These are phyloP conservation scores for Populus ilicifolia DNA, from an alignment of 345 rosid genomes.

Conservation along the genomic window DNA sequence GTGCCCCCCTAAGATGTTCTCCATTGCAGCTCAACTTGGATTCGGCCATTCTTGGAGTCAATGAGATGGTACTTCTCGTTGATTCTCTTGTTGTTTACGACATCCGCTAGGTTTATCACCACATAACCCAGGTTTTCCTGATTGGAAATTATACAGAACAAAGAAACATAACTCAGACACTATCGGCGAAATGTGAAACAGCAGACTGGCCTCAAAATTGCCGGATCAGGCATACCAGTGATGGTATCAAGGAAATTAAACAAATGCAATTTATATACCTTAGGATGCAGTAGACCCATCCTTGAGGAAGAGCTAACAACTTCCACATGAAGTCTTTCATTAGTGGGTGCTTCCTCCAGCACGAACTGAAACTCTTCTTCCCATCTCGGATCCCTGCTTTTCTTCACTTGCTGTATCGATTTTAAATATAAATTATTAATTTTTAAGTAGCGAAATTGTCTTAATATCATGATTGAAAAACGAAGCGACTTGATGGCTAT, in stretches of 20 bases:
- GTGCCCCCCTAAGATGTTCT: conserved; percentile 43
- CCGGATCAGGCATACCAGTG: neutral
- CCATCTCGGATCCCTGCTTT: conserved; percentile 95
- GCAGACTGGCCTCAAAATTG: neutral
- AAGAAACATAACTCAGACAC: neutral
- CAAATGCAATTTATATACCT: conserved; percentile 42
- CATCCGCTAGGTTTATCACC: conserved; percentile 24
- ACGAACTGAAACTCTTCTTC: conserved; percentile 70
- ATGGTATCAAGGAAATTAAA: neutral
- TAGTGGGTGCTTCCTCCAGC: conserved; percentile 71
- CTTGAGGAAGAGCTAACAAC: conserved; percentile 70
- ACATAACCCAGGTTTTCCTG: conserved; percentile 83
- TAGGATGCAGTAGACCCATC: conserved; percentile 79
- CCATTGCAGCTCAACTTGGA: conserved; percentile 77
- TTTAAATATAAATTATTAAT: conserved; percentile 1
- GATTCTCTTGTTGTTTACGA: conserved; percentile 20
- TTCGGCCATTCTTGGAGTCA: conserved; percentile 22
- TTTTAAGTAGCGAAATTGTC: neutral
- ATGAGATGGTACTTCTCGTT: conserved; percentile 26
- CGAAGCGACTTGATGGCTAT: neutral
- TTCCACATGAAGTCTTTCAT: conserved; percentile 72
- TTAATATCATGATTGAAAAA: neutral
- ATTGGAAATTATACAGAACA: neutral
- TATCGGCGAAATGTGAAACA: neutral
- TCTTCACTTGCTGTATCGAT: conserved; percentile 59